A percentile compares a stretch with the other conserved stretches of the same genome.
Evolutionary conservation across 225 moss, liverwort and hornwort genomes (phyloP).

Genomic region (Pseudisothecium myosuroides): DNA sequence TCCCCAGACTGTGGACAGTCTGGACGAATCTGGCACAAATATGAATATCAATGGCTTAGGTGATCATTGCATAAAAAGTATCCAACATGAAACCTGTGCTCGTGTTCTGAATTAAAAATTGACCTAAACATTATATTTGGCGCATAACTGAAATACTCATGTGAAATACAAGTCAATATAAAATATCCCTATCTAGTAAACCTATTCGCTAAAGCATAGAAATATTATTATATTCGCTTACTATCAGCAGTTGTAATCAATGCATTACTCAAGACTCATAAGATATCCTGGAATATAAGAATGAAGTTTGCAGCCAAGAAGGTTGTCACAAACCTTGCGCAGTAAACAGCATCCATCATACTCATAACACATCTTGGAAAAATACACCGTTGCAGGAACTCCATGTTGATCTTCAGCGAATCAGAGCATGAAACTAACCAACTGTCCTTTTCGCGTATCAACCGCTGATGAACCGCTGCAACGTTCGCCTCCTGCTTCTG

Average conservation of each 20-base stretch:
- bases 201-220: not conserved
- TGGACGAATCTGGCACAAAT: conserved; percentile 72
- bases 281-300: not conserved
- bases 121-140: not conserved
- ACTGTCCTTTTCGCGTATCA: conserved; percentile 85
- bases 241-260: not conserved
- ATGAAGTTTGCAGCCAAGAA: not conserved
- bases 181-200: not conserved
- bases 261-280: not conserved
- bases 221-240: not conserved
- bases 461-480: conserved; percentile 68
- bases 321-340: conserved; percentile 70
- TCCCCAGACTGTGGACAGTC: conserved; percentile 87
- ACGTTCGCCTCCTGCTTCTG: conserved; percentile 97
- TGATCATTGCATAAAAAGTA: not conserved
- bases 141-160: not conserved
- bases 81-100: not conserved
- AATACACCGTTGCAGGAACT: conserved; percentile 94
- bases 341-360: conserved; percentile 99
- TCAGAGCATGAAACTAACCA: conserved; percentile 96
- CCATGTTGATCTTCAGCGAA: conserved; percentile 98
- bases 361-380: conserved; percentile 99
- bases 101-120: not conserved
- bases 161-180: not conserved
- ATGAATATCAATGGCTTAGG: not conserved